Evolutionary conservation across 768 basidiomycete species (phyloP).

Genomic region (Pisolithus orientalis): DNA sequence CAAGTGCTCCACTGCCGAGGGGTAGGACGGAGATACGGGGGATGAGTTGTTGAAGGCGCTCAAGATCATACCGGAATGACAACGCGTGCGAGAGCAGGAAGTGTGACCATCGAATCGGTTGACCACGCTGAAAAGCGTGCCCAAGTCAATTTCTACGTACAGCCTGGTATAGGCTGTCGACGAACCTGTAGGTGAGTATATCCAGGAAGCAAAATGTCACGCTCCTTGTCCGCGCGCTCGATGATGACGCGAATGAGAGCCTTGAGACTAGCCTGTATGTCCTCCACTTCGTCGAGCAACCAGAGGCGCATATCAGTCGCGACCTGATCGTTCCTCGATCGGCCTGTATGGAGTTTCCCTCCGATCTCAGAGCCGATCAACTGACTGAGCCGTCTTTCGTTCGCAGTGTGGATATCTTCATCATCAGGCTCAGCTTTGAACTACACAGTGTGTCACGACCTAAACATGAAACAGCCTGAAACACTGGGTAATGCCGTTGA

Average conservation of each 20-base stretch:
- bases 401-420: slow-evolving; percentile 98
- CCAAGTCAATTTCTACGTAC: slow-evolving; percentile 1
- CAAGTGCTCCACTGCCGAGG: slow-evolving; percentile 89
- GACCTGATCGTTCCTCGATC: slow-evolving; percentile 97
- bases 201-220: slow-evolving; percentile 85
- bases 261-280: slow-evolving; percentile 63
- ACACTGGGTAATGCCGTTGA: slow-evolving; percentile 2
- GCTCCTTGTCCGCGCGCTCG: slow-evolving; percentile 90
- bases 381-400: slow-evolving; percentile 90
- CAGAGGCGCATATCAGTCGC: slow-evolving; percentile 98
- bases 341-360: slow-evolving; percentile 95
- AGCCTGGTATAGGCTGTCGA: neutral
- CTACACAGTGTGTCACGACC: slow-evolving; percentile 30
- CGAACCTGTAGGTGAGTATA: slow-evolving; percentile 95
- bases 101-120: slow-evolving; percentile 99
- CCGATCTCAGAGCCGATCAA: slow-evolving; percentile 79
- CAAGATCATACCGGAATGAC: slow-evolving; percentile 85
- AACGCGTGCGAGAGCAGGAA: slow-evolving; percentile 92
- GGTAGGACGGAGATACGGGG: slow-evolving; percentile 92
- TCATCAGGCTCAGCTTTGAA: slow-evolving; percentile 81
- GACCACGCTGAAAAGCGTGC: slow-evolving; percentile 62
- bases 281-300: slow-evolving; percentile 74
- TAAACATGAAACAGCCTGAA: too few species aligned
- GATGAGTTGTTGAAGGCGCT: slow-evolving; percentile 74
- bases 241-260: slow-evolving; percentile 83